Conservation (phyloP, 345 rosid species). For the Salix koriyanagi region DNA sequence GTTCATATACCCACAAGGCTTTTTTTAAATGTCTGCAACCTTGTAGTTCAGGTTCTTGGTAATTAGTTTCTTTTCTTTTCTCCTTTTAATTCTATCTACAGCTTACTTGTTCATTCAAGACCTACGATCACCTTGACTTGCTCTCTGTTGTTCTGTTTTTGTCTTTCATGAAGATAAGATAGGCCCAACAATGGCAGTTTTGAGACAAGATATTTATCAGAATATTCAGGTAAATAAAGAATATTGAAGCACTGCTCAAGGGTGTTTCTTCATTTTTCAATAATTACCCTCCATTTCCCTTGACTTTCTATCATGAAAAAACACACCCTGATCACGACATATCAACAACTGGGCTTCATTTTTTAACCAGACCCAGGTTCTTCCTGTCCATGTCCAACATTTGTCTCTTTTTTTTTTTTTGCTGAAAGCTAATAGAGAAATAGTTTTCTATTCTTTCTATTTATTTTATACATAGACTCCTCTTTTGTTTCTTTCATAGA, state of each 20-base stretch:
- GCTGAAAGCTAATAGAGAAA: neutral
- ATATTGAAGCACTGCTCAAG: neutral
- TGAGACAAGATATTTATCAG: constrained; percentile 79
- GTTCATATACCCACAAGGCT: constrained; percentile 55
- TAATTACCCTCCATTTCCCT: neutral
- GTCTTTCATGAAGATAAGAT: constrained; percentile 69
- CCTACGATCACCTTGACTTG: neutral
- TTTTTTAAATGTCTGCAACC: constrained; percentile 57
- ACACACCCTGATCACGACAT: constrained; percentile 17
- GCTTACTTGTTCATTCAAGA: neutral
- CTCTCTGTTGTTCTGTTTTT: neutral
- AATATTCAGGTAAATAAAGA: constrained; percentile 60
- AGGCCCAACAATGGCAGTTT: constrained; percentile 94
- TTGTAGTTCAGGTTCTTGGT: constrained; percentile 87
- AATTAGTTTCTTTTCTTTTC: constrained; percentile 17
- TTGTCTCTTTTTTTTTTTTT: no score
- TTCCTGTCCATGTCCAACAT: no score
- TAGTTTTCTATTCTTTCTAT: neutral
- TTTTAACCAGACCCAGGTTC: neutral
- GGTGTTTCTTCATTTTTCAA: neutral
- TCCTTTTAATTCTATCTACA: neutral
- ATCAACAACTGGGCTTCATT: constrained; percentile 2
- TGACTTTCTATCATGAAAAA: constrained; percentile 17
- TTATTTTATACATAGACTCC: neutral
- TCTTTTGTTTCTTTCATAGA: constrained; percentile 32